Evolutionary conservation across 192 early-diverging fungal genomes (phyloP), one percentile per base, ranked within the genome.

Genomic region (Mortierella alpina): DNA sequence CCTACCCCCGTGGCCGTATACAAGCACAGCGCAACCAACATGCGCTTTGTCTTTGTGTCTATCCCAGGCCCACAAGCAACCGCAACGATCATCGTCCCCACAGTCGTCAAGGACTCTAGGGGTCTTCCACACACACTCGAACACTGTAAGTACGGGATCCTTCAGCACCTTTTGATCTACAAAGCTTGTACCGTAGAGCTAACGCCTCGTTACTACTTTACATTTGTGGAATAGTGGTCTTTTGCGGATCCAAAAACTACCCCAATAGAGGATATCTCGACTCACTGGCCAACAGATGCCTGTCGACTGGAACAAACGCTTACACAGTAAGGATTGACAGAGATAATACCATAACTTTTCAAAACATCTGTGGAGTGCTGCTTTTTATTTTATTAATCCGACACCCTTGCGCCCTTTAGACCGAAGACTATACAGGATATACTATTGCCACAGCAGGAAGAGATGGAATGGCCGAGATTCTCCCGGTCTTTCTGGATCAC

Each of bases 121-220:
- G 95, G 95, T 12, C 85, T 93, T n/a, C 88, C 94, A 11, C 95
- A 96, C 68, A 96, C 94, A 0, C 88, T 96, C 6, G 95, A 96
- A 75, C 88, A 90, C 63, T 63, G 87, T 86, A 85, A 20, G 50
- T 23, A 5, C 18, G 11, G 7, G 13, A 18, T 51, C 17, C 31
- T 51, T 22, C 9, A 15, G 18, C 2, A 8, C 0, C 5, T 46
- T 10, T 31, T 50, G 50, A 51, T 51, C n/a, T n/a, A 15, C n/a
- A 4, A 15, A 15, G 1, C 46, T 22, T 5, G 7, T 12, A 47
- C 60, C 22, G 46, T 6, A 63, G 3, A 63, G 3, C 31, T 42
- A 52, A 23, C 31, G 0, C 12, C 41, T 45, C 39, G 46, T 54
- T 57, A 52, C 55, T 45, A 59, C 45, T 46, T 48, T 41, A 31